Evolutionary conservation across 2,329 filamentous ascomycete species (phyloP).

Genomic region (Fulvia fulva): DNA sequence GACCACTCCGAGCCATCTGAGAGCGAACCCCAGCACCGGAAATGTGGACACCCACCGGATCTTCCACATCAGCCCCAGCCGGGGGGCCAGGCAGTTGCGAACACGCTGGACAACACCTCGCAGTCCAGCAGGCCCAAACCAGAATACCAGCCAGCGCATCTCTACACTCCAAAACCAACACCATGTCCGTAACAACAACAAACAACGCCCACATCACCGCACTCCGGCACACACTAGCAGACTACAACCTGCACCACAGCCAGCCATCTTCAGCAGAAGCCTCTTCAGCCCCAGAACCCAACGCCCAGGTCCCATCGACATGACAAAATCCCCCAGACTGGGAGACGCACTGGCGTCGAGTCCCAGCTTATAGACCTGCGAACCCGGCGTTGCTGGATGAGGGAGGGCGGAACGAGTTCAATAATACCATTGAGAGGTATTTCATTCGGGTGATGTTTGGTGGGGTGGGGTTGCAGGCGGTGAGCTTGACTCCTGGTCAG

Average conservation of each 20-base stretch:
- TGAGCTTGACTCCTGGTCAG: conserved; percentile 39
- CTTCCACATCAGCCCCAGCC: too few species aligned
- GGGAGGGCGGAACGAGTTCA: conserved; percentile 42
- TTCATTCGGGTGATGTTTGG: conserved; percentile 52
- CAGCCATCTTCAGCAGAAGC: conserved; percentile 23
- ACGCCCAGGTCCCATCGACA: conserved; percentile 23
- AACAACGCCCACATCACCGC: conserved; percentile 37
- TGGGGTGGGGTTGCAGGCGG: conserved; percentile 41
- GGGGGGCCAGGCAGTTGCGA: too few species aligned
- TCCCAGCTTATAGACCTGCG: conserved; percentile 47
- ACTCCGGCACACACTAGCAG: conserved; percentile 38
- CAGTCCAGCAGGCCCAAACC: neutral
- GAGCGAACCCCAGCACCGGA: neutral
- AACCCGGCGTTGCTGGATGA: conserved; percentile 40
- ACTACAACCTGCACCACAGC: conserved; percentile 47
- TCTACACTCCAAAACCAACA: neutral
- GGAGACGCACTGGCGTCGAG: conserved; percentile 46
- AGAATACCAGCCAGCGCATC: too few species aligned
- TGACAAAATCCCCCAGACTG: conserved; percentile 39
- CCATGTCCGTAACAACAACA: conserved; percentile 47
- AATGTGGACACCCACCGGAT: neutral
- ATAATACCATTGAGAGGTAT: conserved; percentile 42
- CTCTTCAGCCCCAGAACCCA: conserved; percentile 31
- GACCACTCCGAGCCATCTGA: too few species aligned
- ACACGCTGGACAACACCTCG: neutral